A percentile compares a stretch with the other conserved stretches of the same genome.
phyloP scores from a whole-genome alignment of 768 basidiomycete species.

The Lentinula sp. region DNA sequence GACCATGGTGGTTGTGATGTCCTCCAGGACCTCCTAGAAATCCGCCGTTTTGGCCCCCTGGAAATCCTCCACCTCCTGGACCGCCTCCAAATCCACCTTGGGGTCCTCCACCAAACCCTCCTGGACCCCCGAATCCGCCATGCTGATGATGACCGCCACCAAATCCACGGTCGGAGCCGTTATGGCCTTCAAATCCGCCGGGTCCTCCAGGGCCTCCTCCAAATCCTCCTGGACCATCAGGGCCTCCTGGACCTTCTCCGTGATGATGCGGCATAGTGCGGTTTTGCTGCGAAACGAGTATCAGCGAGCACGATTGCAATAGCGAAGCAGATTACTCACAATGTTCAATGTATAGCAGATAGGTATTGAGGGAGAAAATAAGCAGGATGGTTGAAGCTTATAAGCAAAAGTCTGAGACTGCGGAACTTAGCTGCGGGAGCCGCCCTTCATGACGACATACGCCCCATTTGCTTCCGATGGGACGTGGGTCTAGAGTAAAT shows the following conservation, averaged over 20 bases:
- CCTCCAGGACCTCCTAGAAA: not conserved
- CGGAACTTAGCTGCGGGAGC: not conserved
- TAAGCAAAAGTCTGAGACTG: not conserved
- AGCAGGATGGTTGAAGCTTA: not conserved
- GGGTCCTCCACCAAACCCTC: not conserved
- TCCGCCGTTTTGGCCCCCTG: not conserved
- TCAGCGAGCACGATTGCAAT: not conserved
- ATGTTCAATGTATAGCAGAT: too few species aligned
- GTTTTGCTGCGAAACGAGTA: not conserved
- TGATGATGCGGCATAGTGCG: not conserved
- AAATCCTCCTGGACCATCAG: not conserved
- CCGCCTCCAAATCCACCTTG: not conserved
- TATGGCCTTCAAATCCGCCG: not conserved
- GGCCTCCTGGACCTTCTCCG: not conserved
- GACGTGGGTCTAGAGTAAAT: too few species aligned
- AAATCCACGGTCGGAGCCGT: not conserved
- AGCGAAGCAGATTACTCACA: not conserved
- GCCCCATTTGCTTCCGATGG: not conserved
- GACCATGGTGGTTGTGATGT: not conserved
- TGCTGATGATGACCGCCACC: not conserved
- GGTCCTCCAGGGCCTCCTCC: not conserved
- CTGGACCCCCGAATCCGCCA: not conserved
- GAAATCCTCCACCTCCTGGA: not conserved
- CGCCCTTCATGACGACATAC: not conserved
- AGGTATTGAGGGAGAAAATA: not conserved